Evolutionary conservation across 2,329 filamentous ascomycete species (phyloP), one percentile per base, ranked within the genome.

Genomic region (Beauveria brongniartii): DNA sequence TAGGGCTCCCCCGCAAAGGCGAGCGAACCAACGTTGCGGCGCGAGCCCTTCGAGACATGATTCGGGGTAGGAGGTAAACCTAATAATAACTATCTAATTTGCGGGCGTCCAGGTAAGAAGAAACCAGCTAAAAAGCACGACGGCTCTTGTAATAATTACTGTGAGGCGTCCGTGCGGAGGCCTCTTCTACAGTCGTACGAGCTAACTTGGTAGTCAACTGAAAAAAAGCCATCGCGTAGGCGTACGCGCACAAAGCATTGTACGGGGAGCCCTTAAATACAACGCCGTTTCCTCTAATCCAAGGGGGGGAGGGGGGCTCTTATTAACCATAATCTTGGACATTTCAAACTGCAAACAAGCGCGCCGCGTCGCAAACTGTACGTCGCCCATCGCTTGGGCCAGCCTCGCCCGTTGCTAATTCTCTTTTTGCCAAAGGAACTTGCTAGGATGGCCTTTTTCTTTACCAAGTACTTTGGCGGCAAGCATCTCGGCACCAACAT

Each of bases 401-500:
- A 30, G 14, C 40, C n/a, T 44, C 37, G 26, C 22, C 46, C 46
- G 3, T 30, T 7, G 28, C 30, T 57, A 48, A 57, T 40, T 3
- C 5, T 24, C 12, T 6, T 20, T 7, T 20, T 26, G 28, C 1
- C 3, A 40, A 16, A 55, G 34, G 41, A 50, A 37, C 14, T 1
- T 3, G 44, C 30, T 9, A 47, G 26, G 12, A 82, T 81, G 78
- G 77, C 75, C 61, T 69, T 82, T 61, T 78, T 77, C 69, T 81
- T 76, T 67, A 70, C 70, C 59, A 81, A 78, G 65, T 69, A 70
- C 55, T 58, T 82, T 64, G 80, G 80, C 64, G 74, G 75, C 57
- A 75, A 75, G 40, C 78, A 79, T 66, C 77, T 81, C 64, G 80
- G 80, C 64, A 81, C 80, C 40, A 80, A 72, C 67, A 70, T 82